These are phyloP conservation scores for Umbelopsis vinacea DNA, from an alignment of 192 early-diverging fungal genomes.

Conservation along the genomic window DNA sequence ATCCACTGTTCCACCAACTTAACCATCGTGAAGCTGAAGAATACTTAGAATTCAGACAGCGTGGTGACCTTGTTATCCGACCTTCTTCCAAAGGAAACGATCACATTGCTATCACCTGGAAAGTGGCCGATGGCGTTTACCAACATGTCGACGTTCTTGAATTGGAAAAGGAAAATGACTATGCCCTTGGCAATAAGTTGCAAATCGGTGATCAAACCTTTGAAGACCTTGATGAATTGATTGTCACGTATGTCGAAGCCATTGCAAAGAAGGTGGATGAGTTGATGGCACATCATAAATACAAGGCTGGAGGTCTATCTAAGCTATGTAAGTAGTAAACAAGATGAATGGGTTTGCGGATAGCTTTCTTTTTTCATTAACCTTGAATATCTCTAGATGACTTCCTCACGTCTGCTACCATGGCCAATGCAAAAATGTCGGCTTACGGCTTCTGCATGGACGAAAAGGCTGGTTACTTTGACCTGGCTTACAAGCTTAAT, in stretches of 20 bases:
- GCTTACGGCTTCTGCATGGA: conserved; percentile 83
- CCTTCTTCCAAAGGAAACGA: conserved; percentile 89
- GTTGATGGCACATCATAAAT: conserved; percentile 78
- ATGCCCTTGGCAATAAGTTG: conserved; percentile 69
- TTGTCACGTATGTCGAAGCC: conserved; percentile 88
- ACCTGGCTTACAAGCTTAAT: conserved; percentile 79
- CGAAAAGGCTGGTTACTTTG: conserved; percentile 72
- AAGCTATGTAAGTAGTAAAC: conserved; percentile 66
- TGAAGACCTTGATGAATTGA: conserved; percentile 90
- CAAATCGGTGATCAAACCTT: conserved; percentile 72
- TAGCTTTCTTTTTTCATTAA: conserved; percentile 33
- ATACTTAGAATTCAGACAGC: conserved; percentile 65
- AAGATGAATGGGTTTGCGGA: conserved; percentile 30
- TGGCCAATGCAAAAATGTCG: conserved; percentile 67
- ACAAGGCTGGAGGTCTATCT: conserved; percentile 59
- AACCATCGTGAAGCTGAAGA: conserved; percentile 74
- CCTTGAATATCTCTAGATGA: conserved; percentile 41
- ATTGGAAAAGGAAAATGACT: conserved; percentile 71
- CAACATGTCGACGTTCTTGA: conserved; percentile 88
- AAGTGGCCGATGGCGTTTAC: conserved; percentile 83
- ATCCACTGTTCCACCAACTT: conserved; percentile 83
- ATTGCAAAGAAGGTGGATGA: conserved; percentile 74
- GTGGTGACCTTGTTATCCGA: conserved; percentile 85
- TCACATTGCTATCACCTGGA: conserved; percentile 94
- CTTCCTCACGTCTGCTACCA: conserved; percentile 49